Conservation (phyloP, 345 rosid species). For the Lumnitzera littorea region DNA sequence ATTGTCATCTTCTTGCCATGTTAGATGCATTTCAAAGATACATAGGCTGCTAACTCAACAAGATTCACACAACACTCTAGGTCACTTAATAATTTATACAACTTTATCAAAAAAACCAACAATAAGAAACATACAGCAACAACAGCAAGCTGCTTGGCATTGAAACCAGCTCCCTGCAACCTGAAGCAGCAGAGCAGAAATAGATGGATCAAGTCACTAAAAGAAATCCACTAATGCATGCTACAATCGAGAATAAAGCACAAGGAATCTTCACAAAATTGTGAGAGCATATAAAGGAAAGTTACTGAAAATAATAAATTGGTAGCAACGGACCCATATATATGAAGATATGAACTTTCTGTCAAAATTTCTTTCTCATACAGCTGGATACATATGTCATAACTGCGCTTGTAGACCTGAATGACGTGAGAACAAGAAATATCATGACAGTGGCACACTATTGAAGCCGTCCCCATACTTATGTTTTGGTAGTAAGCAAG, state of each 20-base stretch:
- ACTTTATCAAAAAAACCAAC: too few relatives aligned
- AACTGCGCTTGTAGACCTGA: conserved; percentile 85
- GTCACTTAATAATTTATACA: too few relatives aligned
- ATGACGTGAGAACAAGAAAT: conserved; percentile 10
- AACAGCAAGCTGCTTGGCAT: conserved; percentile 77
- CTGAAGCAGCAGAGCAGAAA: conserved; percentile 25
- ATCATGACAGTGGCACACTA: not conserved
- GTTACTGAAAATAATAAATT: conserved; percentile 1
- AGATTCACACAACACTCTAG: too few relatives aligned
- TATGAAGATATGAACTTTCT: conserved; percentile 59
- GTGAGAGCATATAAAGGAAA: conserved; percentile 5
- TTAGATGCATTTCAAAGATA: too few relatives aligned
- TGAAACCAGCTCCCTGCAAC: conserved; percentile 51
- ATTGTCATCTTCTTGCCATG: too few relatives aligned
- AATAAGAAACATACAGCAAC: conserved; percentile 49
- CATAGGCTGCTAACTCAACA: too few relatives aligned
- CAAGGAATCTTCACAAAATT: not conserved
- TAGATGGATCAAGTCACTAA: conserved; percentile 3
- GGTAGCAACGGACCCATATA: conserved; percentile 58
- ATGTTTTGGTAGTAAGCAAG: too few relatives aligned
- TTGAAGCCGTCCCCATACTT: not conserved
- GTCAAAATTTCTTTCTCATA: conserved; percentile 85
- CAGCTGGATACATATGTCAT: conserved; percentile 65
- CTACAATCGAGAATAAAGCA: not conserved
- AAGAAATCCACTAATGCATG: not conserved